Conservation (phyloP, 116 monocot species). For the Iris pallida region DNA sequence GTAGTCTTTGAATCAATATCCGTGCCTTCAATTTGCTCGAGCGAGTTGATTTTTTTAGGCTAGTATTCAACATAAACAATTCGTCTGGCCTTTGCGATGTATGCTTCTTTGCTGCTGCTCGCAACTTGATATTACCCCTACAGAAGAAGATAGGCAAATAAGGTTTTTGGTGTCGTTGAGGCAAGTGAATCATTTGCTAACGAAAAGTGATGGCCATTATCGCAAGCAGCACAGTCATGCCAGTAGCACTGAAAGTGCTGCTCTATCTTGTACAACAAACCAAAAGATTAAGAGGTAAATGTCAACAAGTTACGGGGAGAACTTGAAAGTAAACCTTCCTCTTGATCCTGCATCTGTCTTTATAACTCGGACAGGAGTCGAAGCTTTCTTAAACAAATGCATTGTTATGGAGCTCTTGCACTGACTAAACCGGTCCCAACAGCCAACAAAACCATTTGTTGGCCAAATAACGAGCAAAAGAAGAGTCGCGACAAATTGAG, state of each 20-base stretch:
- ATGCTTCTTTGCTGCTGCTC: conserved; percentile 65
- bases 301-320: not conserved
- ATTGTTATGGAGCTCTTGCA: no score
- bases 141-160: not conserved
- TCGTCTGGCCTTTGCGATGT: conserved; percentile 26
- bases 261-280: no score
- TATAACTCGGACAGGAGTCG: no score
- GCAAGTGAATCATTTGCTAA: not conserved
- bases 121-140: conserved; percentile 54
- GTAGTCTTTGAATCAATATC: conserved; percentile 39
- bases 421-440: no score
- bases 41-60: conserved; percentile 21
- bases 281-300: not conserved
- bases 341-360: no score
- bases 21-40: conserved; percentile 33
- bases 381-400: no score
- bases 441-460: no score
- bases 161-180: no score
- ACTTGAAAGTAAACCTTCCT: no score
- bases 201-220: not conserved
- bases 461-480: no score
- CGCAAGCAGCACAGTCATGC: not conserved
- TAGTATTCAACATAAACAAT: conserved; percentile 48
- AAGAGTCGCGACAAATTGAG: no score
- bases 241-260: no score